phyloP scores from a whole-genome alignment of 2,329 filamentous ascomycete species.

The Tolypocladium nubicola region DNA sequence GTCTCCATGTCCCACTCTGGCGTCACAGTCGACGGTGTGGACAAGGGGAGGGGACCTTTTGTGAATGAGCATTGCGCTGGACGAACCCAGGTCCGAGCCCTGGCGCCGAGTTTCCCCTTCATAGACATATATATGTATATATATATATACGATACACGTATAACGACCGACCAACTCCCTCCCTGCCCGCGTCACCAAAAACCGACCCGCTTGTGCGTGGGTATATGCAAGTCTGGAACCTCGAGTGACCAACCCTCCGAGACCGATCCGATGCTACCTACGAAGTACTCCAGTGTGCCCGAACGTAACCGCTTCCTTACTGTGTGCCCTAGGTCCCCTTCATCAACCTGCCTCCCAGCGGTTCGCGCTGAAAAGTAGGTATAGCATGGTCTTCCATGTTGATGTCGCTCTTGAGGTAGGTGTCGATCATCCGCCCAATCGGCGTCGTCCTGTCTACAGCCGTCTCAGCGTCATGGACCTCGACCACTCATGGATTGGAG shows the following conservation, averaged over 20 bases:
- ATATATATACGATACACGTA: not conserved
- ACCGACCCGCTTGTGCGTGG: constrained; percentile 1
- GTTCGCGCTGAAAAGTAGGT: constrained; percentile 84
- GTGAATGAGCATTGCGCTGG: not conserved
- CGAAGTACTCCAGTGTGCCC: not conserved
- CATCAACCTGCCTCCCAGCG: constrained; percentile 59
- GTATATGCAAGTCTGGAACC: constrained; percentile 11
- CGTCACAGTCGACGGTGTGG: too few species aligned
- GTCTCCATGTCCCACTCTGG: not conserved
- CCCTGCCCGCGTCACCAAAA: not conserved
- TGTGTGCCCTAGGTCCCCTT: too few species aligned
- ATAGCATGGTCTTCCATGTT: constrained; percentile 81
- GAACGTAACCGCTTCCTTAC: too few species aligned
- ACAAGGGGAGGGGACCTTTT: too few species aligned
- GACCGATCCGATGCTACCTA: constrained; percentile 3
- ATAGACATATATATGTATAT: not conserved
- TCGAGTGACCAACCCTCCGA: constrained; percentile 1
- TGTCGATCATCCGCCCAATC: constrained; percentile 79
- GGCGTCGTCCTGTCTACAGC: constrained; percentile 64
- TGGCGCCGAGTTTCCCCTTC: not conserved
- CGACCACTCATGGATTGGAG: not conserved
- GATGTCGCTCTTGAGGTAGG: constrained; percentile 62
- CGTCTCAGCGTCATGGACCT: not conserved
- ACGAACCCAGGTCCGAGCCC: not conserved
- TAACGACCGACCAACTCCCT: not conserved